These are phyloP conservation scores for Cercospora berteroae DNA, from an alignment of 2,329 filamentous ascomycete genomes.

Conservation along the genomic window DNA sequence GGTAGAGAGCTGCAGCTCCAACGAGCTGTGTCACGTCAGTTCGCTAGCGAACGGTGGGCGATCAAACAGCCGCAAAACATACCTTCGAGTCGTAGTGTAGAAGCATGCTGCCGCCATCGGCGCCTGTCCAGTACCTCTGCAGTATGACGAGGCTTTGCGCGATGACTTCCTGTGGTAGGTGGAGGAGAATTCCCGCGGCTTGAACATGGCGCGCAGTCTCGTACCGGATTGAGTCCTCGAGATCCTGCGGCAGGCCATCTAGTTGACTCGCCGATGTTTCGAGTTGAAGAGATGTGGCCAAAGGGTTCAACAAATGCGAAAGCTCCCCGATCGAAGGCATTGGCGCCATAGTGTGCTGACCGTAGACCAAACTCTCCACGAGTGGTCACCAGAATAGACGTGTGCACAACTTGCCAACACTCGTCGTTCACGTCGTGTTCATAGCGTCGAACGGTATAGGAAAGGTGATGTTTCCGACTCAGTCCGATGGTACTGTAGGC, in stretches of 20 bases:
- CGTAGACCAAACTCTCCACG: neutral
- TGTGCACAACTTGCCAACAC: neutral
- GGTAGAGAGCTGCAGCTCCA: constrained; percentile 77
- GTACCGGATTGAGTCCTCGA: constrained; percentile 71
- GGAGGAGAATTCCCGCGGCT: constrained; percentile 74
- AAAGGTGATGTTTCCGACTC: neutral
- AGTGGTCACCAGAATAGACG: neutral
- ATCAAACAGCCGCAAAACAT: constrained; percentile 14
- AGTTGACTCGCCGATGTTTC: constrained; percentile 55
- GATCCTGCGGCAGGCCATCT: constrained; percentile 61
- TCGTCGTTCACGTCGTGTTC: neutral
- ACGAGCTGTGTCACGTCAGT: constrained; percentile 58
- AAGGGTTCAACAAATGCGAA: constrained; percentile 62
- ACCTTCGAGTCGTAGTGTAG: constrained; percentile 56
- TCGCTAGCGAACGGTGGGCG: neutral
- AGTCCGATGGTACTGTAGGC: neutral
- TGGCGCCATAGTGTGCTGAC: constrained; percentile 12
- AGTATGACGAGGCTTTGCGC: constrained; percentile 81
- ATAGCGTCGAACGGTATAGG: neutral
- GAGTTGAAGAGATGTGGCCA: constrained; percentile 71
- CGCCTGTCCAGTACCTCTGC: constrained; percentile 73
- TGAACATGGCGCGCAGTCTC: constrained; percentile 72
- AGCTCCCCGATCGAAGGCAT: constrained; percentile 36
- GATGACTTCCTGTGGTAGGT: constrained; percentile 80
- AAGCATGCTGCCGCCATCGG: constrained; percentile 50